Evolutionary conservation across 1,139 yeast species (phyloP).

Genomic region (Taphrina flavorubra): DNA sequence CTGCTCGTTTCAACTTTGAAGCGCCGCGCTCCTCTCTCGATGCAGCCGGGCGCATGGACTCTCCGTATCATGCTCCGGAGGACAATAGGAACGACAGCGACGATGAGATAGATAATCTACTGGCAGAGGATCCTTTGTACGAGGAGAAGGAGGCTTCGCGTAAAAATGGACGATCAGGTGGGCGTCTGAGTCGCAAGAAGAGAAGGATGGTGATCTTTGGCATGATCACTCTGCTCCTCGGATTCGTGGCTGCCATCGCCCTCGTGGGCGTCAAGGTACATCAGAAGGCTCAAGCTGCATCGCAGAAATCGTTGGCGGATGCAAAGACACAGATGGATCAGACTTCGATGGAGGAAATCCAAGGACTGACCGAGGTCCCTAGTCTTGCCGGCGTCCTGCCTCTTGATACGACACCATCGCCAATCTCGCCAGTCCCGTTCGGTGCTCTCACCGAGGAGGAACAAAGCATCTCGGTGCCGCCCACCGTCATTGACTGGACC

Average conservation of each 20-base stretch:
- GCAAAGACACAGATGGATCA: constrained; percentile 6
- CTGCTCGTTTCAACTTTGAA: constrained; percentile 16
- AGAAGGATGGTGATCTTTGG: constrained; percentile 18
- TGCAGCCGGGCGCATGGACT: background rate
- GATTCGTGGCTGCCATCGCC: background rate
- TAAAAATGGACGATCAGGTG: background rate
- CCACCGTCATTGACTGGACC: constrained; percentile 16
- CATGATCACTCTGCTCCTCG: constrained; percentile 6
- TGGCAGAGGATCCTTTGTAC: constrained; percentile 23
- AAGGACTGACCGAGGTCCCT: constrained; percentile 36
- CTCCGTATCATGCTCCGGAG: constrained; percentile 18
- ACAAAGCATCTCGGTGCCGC: constrained; percentile 22
- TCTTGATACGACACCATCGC: background rate
- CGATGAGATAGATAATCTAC: constrained; percentile 23
- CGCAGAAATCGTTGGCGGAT: constrained; percentile 7
- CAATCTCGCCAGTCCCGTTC: constrained; percentile 6
- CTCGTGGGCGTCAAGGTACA: background rate
- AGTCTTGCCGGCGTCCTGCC: constrained; percentile 34
- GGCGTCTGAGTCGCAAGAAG: background rate
- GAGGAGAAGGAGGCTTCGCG: constrained; percentile 13
- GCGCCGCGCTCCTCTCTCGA: constrained; percentile 19
- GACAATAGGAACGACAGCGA: constrained; percentile 22
- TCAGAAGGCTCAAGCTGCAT: constrained; percentile 1
- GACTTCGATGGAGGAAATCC: background rate
- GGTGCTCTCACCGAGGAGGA: constrained; percentile 1